These are phyloP conservation scores for Blastobotrys malaysiensis DNA, from an alignment of 1,139 yeast genomes.

Conservation along the genomic window DNA sequence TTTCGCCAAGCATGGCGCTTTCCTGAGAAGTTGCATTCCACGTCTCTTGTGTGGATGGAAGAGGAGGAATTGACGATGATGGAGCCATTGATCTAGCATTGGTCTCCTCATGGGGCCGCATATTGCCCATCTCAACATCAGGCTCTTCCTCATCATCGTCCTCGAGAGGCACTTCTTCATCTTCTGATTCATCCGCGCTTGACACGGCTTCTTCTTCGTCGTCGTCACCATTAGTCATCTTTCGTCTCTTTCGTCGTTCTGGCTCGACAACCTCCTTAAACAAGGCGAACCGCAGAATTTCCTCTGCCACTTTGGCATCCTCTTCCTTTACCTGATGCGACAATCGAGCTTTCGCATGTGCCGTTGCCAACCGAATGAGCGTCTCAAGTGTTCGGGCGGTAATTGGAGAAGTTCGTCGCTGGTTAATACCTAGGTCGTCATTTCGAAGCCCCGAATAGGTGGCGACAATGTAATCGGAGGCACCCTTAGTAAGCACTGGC, in stretches of 20 bases:
- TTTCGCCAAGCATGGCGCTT: conserved; percentile 17
- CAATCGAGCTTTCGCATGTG: conserved; percentile 92
- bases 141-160: conserved; percentile 29
- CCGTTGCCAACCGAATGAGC: conserved; percentile 88
- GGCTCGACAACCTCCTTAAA: conserved; percentile 61
- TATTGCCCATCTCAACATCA: conserved; percentile 16
- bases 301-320: conserved; percentile 87
- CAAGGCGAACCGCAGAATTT: conserved; percentile 75
- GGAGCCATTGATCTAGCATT: conserved; percentile 8
- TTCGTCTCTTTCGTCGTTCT: conserved; percentile 27
- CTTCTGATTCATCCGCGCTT: conserved; percentile 19
- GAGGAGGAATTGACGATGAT: conserved; percentile 12
- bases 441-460: conserved; percentile 80
- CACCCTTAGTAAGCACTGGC: conserved; percentile 75
- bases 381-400: conserved; percentile 98
- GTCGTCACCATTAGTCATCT: conserved; percentile 25
- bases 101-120: conserved; percentile 3
- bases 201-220: conserved; percentile 23
- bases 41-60: conserved; percentile 23
- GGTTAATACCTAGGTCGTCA: conserved; percentile 64
- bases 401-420: conserved; percentile 86
- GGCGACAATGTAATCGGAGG: conserved; percentile 75
- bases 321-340: conserved; percentile 65
- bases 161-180: conserved; percentile 25
- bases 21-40: conserved; percentile 18